Conservation (phyloP, 208 protist species). For the Acanthamoeba lenticulata region DNA sequence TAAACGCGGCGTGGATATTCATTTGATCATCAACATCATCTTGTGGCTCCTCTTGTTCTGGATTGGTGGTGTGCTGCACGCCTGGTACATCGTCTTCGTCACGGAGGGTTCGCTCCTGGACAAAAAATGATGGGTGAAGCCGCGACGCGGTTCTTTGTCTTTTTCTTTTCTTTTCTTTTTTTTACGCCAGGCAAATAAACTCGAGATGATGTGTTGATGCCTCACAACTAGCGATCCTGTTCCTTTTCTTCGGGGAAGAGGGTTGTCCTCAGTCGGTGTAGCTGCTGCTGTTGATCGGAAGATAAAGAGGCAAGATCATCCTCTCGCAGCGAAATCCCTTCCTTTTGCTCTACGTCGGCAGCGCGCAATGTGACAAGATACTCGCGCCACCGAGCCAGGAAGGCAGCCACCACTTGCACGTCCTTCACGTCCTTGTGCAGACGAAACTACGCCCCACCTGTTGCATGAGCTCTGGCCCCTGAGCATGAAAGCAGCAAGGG, state of each 20-base stretch:
- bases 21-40: background rate
- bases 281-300: background rate
- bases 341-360: background rate
- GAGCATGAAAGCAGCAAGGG: background rate
- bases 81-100: slow-evolving; percentile 58
- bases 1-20: slow-evolving; percentile 12
- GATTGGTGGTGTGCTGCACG: slow-evolving; percentile 40
- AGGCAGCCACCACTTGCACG: background rate
- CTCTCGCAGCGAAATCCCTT: background rate
- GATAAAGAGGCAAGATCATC: background rate
- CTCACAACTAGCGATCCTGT: too few species aligned
- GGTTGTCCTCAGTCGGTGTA: background rate
- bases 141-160: too few species aligned
- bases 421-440: slow-evolving; percentile 8
- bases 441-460: background rate
- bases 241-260: background rate
- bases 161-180: too few species aligned
- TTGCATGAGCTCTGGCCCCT: background rate
- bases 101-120: background rate
- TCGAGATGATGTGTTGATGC: too few species aligned
- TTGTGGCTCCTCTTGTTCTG: slow-evolving; percentile 11
- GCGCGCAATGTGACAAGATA: background rate
- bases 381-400: background rate
- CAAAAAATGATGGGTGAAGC: background rate
- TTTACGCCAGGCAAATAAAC: too few species aligned